Conservation (phyloP, 192 early-diverging fungal species). For the Funneliformis mosseae region DNA sequence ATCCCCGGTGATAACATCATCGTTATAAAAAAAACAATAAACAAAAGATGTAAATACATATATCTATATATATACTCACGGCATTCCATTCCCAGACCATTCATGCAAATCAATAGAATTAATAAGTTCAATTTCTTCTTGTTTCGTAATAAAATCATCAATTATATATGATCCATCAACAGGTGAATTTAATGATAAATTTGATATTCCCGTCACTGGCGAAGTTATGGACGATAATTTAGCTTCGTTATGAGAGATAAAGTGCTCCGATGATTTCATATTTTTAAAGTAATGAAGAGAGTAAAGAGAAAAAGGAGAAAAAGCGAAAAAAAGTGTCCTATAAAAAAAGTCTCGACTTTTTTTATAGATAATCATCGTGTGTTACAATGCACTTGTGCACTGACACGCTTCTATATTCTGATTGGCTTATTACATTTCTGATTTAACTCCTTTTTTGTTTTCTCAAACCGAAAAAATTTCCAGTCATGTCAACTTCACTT, state of each 20-base stretch:
- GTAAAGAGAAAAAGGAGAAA: too few relatives aligned
- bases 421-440: too few relatives aligned
- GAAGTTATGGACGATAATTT: neutral
- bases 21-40: too few relatives aligned
- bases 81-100: conserved; percentile 60
- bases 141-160: conserved; percentile 49
- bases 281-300: neutral
- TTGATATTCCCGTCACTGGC: neutral
- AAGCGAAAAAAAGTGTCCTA: too few relatives aligned
- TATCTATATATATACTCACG: conserved; percentile 33
- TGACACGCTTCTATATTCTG: too few relatives aligned
- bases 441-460: neutral
- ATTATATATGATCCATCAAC: conserved; percentile 47
- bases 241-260: neutral
- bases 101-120: conserved; percentile 41
- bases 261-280: neutral
- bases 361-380: too few relatives aligned
- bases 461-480: neutral
- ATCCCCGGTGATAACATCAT: neutral
- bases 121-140: conserved; percentile 53
- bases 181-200: conserved; percentile 2
- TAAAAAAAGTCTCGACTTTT: too few relatives aligned
- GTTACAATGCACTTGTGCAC: too few relatives aligned
- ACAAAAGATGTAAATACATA: too few relatives aligned
- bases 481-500: neutral